These are phyloP conservation scores for Brassica napus DNA, from an alignment of 345 rosid genomes.

Conservation along the genomic window DNA sequence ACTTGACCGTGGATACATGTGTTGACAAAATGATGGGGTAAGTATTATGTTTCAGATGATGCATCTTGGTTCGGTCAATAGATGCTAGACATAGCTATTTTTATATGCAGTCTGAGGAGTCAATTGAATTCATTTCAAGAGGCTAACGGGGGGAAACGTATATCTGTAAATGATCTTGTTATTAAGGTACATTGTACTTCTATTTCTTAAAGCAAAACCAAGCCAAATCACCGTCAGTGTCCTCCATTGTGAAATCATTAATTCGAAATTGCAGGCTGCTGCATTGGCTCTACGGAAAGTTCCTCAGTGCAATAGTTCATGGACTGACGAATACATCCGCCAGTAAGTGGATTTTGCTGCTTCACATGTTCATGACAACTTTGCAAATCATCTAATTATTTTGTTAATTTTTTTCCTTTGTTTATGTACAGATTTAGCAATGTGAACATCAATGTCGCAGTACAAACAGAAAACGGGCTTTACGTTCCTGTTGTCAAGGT, in stretches of 20 bases:
- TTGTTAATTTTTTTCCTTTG: constrained; percentile 12
- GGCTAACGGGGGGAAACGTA: constrained; percentile 86
- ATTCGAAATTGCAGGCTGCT: constrained; percentile 71
- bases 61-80: not conserved
- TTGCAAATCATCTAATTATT: constrained; percentile 5
- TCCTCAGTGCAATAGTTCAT: constrained; percentile 98
- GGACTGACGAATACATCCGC: constrained; percentile 91
- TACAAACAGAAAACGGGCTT: constrained; percentile 94
- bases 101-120: constrained; percentile 64
- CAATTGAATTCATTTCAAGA: constrained; percentile 83
- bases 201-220: constrained; percentile 7
- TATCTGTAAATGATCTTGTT: constrained; percentile 94
- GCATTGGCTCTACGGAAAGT: constrained; percentile 93
- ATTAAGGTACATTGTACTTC: constrained; percentile 67
- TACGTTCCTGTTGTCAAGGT: constrained; percentile 95
- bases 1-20: constrained; percentile 84
- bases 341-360: constrained; percentile 60
- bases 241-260: not conserved
- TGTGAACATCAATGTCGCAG: constrained; percentile 90
- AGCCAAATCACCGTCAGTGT: not conserved
- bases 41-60: constrained; percentile 34
- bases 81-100: constrained; percentile 4
- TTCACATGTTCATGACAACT: not conserved
- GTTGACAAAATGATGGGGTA: constrained; percentile 92
- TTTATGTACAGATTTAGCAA: constrained; percentile 60